A percentile compares a stretch with the other conserved stretches of the same genome.
Evolutionary conservation across 352 stramenopile species (phyloP).

Genomic region (Phytophthora vignae): DNA sequence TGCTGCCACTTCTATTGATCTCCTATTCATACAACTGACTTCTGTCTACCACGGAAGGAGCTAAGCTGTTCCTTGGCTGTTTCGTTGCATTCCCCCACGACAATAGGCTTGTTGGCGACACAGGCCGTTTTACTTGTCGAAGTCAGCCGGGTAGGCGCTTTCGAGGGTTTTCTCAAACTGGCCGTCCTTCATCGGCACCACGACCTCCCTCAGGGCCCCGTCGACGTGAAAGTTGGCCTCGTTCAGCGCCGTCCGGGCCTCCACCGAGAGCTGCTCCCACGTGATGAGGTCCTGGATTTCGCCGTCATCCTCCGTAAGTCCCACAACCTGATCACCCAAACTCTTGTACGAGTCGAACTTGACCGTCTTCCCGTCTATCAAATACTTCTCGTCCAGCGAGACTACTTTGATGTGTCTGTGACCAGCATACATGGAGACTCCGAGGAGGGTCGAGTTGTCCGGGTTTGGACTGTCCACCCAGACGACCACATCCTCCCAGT

Average conservation of each 20-base stretch:
- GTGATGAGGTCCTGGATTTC: slow-evolving; percentile 40
- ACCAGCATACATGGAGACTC: slow-evolving; percentile 33
- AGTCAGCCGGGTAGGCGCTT: too few relatives aligned
- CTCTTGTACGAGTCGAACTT: slow-evolving; percentile 36
- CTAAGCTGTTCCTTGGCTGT: too few relatives aligned
- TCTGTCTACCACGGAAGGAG: too few relatives aligned
- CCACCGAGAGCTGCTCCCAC: slow-evolving; percentile 35
- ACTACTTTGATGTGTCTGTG: slow-evolving; percentile 28
- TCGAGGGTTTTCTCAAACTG: too few relatives aligned
- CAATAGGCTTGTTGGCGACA: too few relatives aligned
- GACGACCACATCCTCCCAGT: slow-evolving; percentile 51
- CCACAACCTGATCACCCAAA: slow-evolving; percentile 13
- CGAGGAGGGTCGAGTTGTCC: slow-evolving; percentile 30
- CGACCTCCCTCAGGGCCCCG: slow-evolving; percentile 11
- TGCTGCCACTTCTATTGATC: too few relatives aligned
- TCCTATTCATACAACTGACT: too few relatives aligned
- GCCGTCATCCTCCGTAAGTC: slow-evolving; percentile 25
- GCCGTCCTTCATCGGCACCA: slow-evolving; percentile 7
- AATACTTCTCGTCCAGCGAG: slow-evolving; percentile 24
- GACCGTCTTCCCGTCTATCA: slow-evolving; percentile 25
- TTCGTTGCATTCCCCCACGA: too few relatives aligned
- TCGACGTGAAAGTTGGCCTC: slow-evolving; percentile 11
- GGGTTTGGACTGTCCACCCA: slow-evolving; percentile 40
- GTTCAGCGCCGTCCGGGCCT: slow-evolving; percentile 13
- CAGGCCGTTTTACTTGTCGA: too few relatives aligned